Evolutionary conservation across 2,329 filamentous ascomycete genomes (phyloP).

Genomic region (Aspergillus persii): DNA sequence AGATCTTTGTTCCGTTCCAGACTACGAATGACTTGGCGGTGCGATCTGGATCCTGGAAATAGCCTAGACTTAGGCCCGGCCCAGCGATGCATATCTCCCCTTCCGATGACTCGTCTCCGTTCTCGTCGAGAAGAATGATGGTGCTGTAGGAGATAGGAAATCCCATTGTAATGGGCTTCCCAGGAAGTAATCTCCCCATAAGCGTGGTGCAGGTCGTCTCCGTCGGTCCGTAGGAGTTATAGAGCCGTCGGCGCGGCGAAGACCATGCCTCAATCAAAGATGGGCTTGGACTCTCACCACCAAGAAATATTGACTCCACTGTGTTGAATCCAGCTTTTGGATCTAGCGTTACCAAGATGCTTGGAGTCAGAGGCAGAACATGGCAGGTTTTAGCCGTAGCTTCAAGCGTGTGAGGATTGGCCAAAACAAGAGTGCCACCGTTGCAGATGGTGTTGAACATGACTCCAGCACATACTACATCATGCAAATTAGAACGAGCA

Average conservation of each 20-base stretch:
- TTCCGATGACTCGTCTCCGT: conserved; percentile 4
- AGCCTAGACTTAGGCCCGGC: conserved; percentile 21
- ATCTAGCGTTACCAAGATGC: conserved; percentile 9
- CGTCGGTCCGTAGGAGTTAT: conserved; percentile 16
- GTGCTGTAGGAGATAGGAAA: conserved; percentile 13
- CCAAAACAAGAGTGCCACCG: conserved; percentile 16
- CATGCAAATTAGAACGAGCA: not conserved
- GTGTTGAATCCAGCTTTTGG: not conserved
- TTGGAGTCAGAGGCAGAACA: conserved; percentile 8
- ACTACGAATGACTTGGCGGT: conserved; percentile 18
- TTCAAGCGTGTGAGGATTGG: conserved; percentile 2
- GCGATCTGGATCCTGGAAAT: conserved; percentile 16
- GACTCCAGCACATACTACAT: conserved; percentile 7
- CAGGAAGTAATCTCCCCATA: conserved; percentile 3
- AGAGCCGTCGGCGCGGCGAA: conserved; percentile 2
- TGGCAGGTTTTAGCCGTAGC: conserved; percentile 3
- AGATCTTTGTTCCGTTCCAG: conserved; percentile 15
- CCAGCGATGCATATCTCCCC: conserved; percentile 26
- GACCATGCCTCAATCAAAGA: conserved; percentile 10
- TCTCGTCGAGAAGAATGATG: conserved; percentile 15
- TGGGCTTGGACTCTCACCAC: conserved; percentile 12
- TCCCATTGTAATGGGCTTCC: conserved; percentile 12
- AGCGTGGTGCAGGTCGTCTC: conserved; percentile 8
- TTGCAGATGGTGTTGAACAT: conserved; percentile 20
- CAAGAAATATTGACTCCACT: conserved; percentile 8